phyloP scores from a whole-genome alignment of 2,329 filamentous ascomycete genomes.

The Aspergillus latus region DNA sequence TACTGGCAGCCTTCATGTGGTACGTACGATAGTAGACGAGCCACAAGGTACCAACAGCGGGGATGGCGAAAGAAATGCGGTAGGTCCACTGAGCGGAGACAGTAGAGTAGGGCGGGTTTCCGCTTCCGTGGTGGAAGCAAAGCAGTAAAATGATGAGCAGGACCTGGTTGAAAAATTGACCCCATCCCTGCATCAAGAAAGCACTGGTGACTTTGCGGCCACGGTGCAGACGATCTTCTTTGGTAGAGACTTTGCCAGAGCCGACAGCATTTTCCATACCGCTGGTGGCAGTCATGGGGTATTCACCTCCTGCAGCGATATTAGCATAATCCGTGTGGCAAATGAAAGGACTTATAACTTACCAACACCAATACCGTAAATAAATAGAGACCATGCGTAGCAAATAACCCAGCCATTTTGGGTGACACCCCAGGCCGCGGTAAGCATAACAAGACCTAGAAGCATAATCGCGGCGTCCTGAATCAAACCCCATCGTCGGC shows the following conservation, averaged over 20 bases:
- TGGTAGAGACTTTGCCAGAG: constrained; percentile 83
- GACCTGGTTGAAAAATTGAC: constrained; percentile 91
- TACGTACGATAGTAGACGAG: constrained; percentile 93
- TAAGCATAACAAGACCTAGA: constrained; percentile 85
- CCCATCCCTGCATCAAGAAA: constrained; percentile 98
- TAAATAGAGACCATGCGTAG: constrained; percentile 92
- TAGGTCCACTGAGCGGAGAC: constrained; percentile 85
- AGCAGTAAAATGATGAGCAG: constrained; percentile 81
- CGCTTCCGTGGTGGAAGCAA: constrained; percentile 80
- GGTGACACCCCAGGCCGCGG: constrained; percentile 81
- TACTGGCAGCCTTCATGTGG: constrained; percentile 88
- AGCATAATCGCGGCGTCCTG: constrained; percentile 97
- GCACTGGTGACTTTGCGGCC: constrained; percentile 93
- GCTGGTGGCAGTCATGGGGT: constrained; percentile 93
- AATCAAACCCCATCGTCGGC: constrained; percentile 91
- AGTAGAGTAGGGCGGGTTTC: constrained; percentile 73
- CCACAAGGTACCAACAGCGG: constrained; percentile 87
- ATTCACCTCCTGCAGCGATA: constrained; percentile 70
- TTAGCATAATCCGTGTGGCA: constrained; percentile 1
- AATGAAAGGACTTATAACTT: constrained; percentile 10
- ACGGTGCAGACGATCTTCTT: constrained; percentile 90
- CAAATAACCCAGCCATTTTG: constrained; percentile 96
- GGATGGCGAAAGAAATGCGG: constrained; percentile 87
- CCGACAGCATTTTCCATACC: constrained; percentile 89
- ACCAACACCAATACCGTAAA: constrained; percentile 69